These are phyloP conservation scores for Kalaharituber pfeilii DNA, from an alignment of 2,329 filamentous ascomycete genomes.

Conservation along the genomic window DNA sequence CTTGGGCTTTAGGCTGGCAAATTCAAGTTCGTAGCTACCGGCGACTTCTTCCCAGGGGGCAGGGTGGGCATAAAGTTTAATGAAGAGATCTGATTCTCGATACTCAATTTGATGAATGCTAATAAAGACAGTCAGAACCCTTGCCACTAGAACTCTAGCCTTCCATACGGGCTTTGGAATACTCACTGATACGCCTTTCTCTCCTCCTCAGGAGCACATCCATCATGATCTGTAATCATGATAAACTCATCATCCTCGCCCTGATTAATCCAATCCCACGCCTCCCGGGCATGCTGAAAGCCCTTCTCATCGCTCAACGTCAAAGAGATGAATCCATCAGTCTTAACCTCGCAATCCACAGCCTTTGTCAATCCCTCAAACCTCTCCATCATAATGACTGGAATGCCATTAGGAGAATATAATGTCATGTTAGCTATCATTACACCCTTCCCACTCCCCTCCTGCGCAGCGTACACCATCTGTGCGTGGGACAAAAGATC, in stretches of 20 bases:
- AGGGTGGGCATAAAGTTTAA: slow-evolving; percentile 15
- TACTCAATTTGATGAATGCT: slow-evolving; percentile 15
- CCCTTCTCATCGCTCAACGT: slow-evolving; percentile 21
- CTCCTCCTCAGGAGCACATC: slow-evolving; percentile 21
- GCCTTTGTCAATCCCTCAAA: slow-evolving; percentile 22
- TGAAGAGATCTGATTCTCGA: slow-evolving; percentile 11
- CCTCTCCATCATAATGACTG: slow-evolving; percentile 24
- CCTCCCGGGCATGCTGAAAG: slow-evolving; percentile 21
- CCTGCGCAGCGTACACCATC: slow-evolving; percentile 11
- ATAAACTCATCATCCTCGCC: slow-evolving; percentile 22
- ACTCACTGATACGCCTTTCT: slow-evolving; percentile 22
- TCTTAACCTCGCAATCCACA: slow-evolving; percentile 20
- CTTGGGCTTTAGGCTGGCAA: slow-evolving; percentile 15
- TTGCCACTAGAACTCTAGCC: no score
- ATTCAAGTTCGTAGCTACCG: slow-evolving; percentile 21
- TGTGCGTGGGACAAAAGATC: slow-evolving; percentile 9
- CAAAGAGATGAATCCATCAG: slow-evolving; percentile 21
- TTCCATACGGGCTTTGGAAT: no score
- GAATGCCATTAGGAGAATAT: slow-evolving; percentile 20
- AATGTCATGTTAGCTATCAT: slow-evolving; percentile 25
- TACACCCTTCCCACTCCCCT: slow-evolving; percentile 10
- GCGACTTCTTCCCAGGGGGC: slow-evolving; percentile 20
- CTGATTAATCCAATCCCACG: slow-evolving; percentile 24
- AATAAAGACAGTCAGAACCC: no score
- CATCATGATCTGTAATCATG: slow-evolving; percentile 24